Percentiles rank a stretch among this genome's conserved stretches.
These are phyloP conservation scores for Dendrobium officinale DNA, from an alignment of 106 monocot genomes.

Conservation along the genomic window DNA sequence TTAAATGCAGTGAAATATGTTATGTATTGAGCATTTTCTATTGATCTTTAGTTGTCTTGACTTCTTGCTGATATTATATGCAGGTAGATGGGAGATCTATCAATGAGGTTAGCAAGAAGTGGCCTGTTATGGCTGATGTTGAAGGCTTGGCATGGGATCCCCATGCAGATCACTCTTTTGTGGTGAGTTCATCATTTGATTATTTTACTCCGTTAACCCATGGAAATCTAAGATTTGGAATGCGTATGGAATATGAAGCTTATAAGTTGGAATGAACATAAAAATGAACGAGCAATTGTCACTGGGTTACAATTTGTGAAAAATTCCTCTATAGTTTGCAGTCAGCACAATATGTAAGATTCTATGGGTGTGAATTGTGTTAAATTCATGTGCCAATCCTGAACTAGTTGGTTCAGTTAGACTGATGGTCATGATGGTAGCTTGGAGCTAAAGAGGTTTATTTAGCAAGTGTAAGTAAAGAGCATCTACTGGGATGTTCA, in stretches of 20 bases:
- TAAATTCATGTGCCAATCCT: background rate
- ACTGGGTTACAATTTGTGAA: background rate
- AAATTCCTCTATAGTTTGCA: background rate
- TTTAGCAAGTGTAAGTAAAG: background rate
- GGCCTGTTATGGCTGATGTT: constrained; percentile 66
- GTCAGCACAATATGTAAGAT: background rate
- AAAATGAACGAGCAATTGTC: background rate
- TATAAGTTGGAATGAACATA: background rate
- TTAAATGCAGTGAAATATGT: background rate
- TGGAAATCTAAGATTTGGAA: background rate
- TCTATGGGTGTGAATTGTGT: background rate
- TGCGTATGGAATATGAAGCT: background rate
- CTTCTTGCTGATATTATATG: constrained; percentile 6
- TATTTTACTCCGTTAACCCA: background rate
- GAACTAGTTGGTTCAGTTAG: background rate
- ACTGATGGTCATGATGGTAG: background rate
- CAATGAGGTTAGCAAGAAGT: constrained; percentile 28
- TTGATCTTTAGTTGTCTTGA: background rate
- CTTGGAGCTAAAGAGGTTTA: background rate
- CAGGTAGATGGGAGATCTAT: constrained; percentile 72
- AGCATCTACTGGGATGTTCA: too few relatives aligned
- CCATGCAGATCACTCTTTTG: constrained; percentile 64
- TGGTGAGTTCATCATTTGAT: constrained; percentile 28
- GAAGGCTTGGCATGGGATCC: constrained; percentile 95
- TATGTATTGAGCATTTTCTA: background rate